Conservation (phyloP, 2,329 filamentous ascomycete genomes). For the Celoporthe dispersa region DNA sequence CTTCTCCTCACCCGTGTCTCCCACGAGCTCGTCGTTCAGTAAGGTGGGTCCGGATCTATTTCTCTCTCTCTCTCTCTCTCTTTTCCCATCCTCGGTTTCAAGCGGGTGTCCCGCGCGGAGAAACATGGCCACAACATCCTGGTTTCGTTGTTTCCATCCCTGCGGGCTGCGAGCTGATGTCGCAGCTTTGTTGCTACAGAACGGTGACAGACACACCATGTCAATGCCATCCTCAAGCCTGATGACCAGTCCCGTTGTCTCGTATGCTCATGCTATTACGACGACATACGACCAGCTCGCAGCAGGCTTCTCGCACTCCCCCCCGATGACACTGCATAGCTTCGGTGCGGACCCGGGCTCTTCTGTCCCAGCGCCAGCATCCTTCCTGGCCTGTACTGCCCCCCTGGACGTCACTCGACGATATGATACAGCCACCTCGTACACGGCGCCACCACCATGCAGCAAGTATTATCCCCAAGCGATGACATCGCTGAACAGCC, state of each 20-base stretch:
- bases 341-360: slow-evolving; percentile 2
- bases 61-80: slow-evolving; percentile 1
- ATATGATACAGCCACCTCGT: slow-evolving; percentile 20
- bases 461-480: slow-evolving; percentile 18
- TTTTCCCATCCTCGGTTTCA: slow-evolving; percentile 6
- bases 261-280: slow-evolving; percentile 16
- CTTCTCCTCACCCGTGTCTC: slow-evolving; percentile 24
- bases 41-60: slow-evolving; percentile 23
- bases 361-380: slow-evolving; percentile 7
- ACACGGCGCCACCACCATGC: slow-evolving; percentile 26
- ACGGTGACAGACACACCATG: slow-evolving; percentile 8
- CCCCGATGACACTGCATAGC: slow-evolving; percentile 11
- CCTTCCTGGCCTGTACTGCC: not conserved
- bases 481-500: slow-evolving; percentile 11
- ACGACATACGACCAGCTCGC: slow-evolving; percentile 16
- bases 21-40: slow-evolving; percentile 22
- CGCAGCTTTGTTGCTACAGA: slow-evolving; percentile 9
- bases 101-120: slow-evolving; percentile 10
- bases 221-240: slow-evolving; percentile 20
- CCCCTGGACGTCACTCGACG: slow-evolving; percentile 10
- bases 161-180: slow-evolving; percentile 20
- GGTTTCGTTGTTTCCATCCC: not conserved
- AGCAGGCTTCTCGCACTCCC: slow-evolving; percentile 1
- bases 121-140: no score
- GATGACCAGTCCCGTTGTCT: slow-evolving; percentile 18